A percentile compares a stretch with the other conserved stretches of the same genome.
phyloP scores from a whole-genome alignment of 768 basidiomycete species.

The Cystofilobasidium macerans region DNA sequence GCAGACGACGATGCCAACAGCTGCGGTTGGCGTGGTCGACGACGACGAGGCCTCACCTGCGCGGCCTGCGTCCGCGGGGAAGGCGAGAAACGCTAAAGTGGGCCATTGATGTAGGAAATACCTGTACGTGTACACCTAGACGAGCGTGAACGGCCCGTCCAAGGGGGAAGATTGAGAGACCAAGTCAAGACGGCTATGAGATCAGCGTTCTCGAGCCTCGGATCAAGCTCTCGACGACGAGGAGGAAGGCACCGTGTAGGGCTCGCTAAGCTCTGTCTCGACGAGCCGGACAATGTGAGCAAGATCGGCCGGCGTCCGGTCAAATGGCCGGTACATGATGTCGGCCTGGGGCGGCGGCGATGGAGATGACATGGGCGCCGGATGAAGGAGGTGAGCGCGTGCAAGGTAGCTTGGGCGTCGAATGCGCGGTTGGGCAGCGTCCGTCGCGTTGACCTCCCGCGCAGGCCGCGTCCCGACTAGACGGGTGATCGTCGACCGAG shows the following conservation, averaged over 20 bases:
- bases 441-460: too few relatives aligned
- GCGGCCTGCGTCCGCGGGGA: conserved; percentile 53
- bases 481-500: too few relatives aligned
- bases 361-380: not conserved
- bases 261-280: conserved; percentile 23
- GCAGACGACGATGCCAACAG: conserved; percentile 89
- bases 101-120: conserved; percentile 96
- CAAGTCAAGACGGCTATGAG: not conserved
- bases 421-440: too few relatives aligned
- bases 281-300: conserved; percentile 17
- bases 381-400: too few relatives aligned
- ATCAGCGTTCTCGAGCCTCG: too few relatives aligned
- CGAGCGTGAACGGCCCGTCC: too few relatives aligned
- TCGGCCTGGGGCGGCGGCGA: not conserved
- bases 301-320: conserved; percentile 12
- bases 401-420: too few relatives aligned
- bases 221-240: not conserved
- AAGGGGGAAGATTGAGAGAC: too few relatives aligned
- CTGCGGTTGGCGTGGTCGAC: too few relatives aligned
- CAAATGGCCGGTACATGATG: conserved; percentile 16
- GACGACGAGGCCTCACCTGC: not conserved
- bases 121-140: conserved; percentile 26
- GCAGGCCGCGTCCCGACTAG: too few relatives aligned
- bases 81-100: conserved; percentile 40
- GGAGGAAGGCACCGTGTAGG: conserved; percentile 13